phyloP scores from a whole-genome alignment of 2,329 filamentous ascomycete genomes.

The Ophiostoma ips region DNA sequence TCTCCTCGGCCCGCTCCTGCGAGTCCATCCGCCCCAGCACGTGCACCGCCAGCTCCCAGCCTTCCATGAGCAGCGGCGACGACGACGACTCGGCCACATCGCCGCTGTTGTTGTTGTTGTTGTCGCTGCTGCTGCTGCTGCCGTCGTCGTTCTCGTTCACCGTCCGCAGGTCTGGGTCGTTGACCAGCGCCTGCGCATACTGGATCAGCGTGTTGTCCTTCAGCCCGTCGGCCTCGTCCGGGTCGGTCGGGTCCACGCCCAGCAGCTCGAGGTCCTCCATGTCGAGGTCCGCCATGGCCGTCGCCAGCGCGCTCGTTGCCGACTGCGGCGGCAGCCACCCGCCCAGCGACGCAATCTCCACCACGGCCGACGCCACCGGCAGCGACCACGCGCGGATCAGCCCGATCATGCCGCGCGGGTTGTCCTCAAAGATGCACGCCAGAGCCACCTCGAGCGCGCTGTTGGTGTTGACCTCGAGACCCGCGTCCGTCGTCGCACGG shows the following conservation, averaged over 20 bases:
- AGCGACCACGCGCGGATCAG: conserved; percentile 71
- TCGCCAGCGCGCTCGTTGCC: conserved; percentile 33
- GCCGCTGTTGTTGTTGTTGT: conserved; percentile 14
- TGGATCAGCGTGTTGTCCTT: conserved; percentile 67
- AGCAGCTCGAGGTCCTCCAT: conserved; percentile 76
- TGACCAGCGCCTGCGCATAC: conserved; percentile 58
- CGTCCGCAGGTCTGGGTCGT: conserved; percentile 34
- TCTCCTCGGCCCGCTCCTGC: conserved; percentile 52
- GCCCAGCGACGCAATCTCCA: conserved; percentile 71
- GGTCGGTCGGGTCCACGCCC: conserved; percentile 46
- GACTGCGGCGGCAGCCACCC: conserved; percentile 61
- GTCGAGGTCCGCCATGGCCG: conserved; percentile 48
- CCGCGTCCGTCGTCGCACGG: conserved; percentile 50
- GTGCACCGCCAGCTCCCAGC: conserved; percentile 82
- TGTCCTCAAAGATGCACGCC: conserved; percentile 70
- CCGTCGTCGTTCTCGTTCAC: conserved; percentile 17
- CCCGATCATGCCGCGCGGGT: conserved; percentile 60
- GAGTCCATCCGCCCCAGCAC: conserved; percentile 73
- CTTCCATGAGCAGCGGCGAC: conserved; percentile 36
- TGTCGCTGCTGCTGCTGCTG: conserved; percentile 5
- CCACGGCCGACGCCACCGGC: conserved; percentile 60
- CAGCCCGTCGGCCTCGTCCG: conserved; percentile 47
- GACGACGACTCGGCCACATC: conserved; percentile 5
- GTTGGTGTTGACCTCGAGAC: conserved; percentile 64
- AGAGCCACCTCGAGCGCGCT: conserved; percentile 68